Evolutionary conservation across 192 early-diverging fungal genomes (phyloP), one percentile per base, ranked within the genome.

Genomic region (Coemansia sp.): DNA sequence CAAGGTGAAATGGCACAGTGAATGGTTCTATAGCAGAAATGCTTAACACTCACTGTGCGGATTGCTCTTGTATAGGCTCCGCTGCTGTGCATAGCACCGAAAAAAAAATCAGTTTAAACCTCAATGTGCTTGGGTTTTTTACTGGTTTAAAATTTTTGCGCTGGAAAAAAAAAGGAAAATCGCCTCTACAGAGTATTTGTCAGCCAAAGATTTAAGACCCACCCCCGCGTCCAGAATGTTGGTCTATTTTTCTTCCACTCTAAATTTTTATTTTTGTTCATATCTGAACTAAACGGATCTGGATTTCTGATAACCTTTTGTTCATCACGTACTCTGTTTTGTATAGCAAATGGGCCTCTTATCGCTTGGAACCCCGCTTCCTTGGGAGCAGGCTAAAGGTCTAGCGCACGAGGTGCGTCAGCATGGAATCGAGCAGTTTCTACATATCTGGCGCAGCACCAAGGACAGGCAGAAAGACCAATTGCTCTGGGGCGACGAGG

Each of bases 401-500:
- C 80, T 96, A 71, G 84, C 90, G 23, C 80, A 86, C 60, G 85
- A 97, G 62, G 94, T 99, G 34, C 87, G 93, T 41, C 56, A 71
- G 26, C 90, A 96, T 63, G 96, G 96, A 16, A 99, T 99, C 58
- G 79, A 82, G 39, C 94, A 99, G 82, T 94, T 99, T 57, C 73
- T 94, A 32, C 82, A 88, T 69, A 86, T 94, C 28, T 99, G 88
- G 81, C 76, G 85, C 49, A 80, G 82, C 50, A 80, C 86, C 60
- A 97, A 97, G 84, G 67, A 85, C 40, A 81, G 87, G 42, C 77
- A 87, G 58, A 89, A 85, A 52, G 88, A 93, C 71, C 80, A 79
- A 46, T 81, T 96, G 10, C 76, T 93, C 15, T 99, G 94, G 93
- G 96, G 96, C 50, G 96, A 99, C 60, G 96, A 99, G 84, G 92